phyloP scores from a whole-genome alignment of 2,329 filamentous ascomycete species.

The Thielaviopsis ethacetica region DNA sequence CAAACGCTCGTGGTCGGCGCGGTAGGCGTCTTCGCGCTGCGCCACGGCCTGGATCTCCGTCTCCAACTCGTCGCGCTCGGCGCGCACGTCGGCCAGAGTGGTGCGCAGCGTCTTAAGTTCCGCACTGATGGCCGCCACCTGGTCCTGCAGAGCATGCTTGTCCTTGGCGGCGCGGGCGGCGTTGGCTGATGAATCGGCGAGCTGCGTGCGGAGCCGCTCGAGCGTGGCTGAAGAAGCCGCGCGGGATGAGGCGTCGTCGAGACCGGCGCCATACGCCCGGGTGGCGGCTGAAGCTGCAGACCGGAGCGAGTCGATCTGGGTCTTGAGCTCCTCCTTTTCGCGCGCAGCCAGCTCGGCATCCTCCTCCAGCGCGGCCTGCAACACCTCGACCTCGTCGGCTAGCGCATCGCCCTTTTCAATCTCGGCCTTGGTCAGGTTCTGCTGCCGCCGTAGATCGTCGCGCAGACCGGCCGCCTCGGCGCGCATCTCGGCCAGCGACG shows the following conservation, averaged over 20 bases:
- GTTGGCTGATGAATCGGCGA: constrained; percentile 41
- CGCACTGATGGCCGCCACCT: constrained; percentile 39
- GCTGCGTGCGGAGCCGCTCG: constrained; percentile 35
- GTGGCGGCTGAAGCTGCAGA: constrained; percentile 13
- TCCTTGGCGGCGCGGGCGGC: constrained; percentile 41
- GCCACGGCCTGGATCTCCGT: constrained; percentile 17
- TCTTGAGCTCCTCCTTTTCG: constrained; percentile 17
- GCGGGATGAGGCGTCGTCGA: constrained; percentile 12
- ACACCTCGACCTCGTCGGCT: constrained; percentile 61
- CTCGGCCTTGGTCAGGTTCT: constrained; percentile 44
- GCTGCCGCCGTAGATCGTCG: constrained; percentile 54
- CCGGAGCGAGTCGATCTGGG: constrained; percentile 17
- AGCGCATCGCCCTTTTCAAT: constrained; percentile 49
- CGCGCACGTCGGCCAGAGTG: constrained; percentile 40
- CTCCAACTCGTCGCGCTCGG: constrained; percentile 52
- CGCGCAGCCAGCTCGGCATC: constrained; percentile 39
- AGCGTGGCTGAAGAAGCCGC: constrained; percentile 16
- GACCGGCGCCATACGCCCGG: constrained; percentile 12
- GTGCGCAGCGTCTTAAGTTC: constrained; percentile 43
- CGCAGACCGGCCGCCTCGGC: constrained; percentile 48
- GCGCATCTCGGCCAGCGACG: constrained; percentile 47
- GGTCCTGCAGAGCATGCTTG: constrained; percentile 46
- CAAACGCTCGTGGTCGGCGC: constrained; percentile 50
- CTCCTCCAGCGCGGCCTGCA: constrained; percentile 49
- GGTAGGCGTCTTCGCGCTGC: constrained; percentile 35